These are phyloP conservation scores for Kwoniella shandongensis DNA, from an alignment of 768 basidiomycete species.

Conservation along the genomic window DNA sequence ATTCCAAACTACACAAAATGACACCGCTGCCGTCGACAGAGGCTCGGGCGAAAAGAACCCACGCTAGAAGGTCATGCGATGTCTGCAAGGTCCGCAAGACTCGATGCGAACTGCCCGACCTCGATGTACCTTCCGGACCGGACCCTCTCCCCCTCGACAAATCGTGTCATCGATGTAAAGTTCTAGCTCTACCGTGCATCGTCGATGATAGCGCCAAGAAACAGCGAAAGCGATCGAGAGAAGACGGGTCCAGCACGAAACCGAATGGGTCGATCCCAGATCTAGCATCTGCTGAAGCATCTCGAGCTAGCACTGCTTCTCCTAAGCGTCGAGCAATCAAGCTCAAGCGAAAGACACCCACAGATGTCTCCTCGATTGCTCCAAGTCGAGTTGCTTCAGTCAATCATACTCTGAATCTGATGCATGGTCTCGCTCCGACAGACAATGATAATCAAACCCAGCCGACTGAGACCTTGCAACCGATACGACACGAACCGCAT, in stretches of 20 bases:
- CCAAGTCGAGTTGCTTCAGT: slow-evolving; percentile 1
- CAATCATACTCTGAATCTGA: slow-evolving; percentile 19
- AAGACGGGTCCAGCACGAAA: neutral
- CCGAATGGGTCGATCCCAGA: neutral
- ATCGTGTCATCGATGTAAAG: slow-evolving; percentile 44
- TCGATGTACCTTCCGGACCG: slow-evolving; percentile 33
- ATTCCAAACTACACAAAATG: neutral
- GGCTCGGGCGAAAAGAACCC: slow-evolving; percentile 39
- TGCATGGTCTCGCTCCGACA: slow-evolving; percentile 17
- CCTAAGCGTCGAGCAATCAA: slow-evolving; percentile 1
- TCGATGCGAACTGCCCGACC: slow-evolving; percentile 45
- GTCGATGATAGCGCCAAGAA: slow-evolving; percentile 41
- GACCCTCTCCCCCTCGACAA: slow-evolving; percentile 35
- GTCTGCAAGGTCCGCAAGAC: slow-evolving; percentile 48
- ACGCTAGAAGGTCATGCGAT: slow-evolving; percentile 45
- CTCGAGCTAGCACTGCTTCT: neutral
- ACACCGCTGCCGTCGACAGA: neutral
- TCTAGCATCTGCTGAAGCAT: neutral
- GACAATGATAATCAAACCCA: neutral
- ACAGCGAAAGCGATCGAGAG: slow-evolving; percentile 20
- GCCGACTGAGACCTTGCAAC: neutral
- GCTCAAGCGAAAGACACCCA: neutral
- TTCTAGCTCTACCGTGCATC: slow-evolving; percentile 40
- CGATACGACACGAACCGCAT: neutral
- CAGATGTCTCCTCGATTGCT: neutral